Conservation (phyloP, 1,139 yeast genomes). For the Saccharomyces hybrid region DNA sequence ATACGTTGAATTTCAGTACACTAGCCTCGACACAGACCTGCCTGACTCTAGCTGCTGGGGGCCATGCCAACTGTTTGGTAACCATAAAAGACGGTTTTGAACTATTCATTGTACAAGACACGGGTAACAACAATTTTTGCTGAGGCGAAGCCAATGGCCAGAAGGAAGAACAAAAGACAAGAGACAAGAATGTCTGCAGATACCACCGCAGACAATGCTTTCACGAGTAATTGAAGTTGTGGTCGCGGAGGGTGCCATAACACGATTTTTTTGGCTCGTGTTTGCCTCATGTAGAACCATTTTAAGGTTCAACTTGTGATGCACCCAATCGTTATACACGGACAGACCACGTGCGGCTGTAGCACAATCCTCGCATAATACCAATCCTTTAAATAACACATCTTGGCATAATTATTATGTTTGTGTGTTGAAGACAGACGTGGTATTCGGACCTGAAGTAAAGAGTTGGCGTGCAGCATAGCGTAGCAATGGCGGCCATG, state of each 20-base stretch:
- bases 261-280: not conserved
- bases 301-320: not conserved
- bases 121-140: not conserved
- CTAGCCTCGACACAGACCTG: not conserved
- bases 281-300: not conserved
- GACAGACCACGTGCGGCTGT: not conserved
- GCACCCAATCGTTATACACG: not conserved
- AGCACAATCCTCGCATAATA: not conserved
- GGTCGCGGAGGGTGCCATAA: not conserved
- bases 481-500: not conserved
- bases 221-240: not conserved
- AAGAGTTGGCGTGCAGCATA: not conserved
- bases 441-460: not conserved
- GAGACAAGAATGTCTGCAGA: not conserved
- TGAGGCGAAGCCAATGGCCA: not conserved
- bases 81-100: not conserved
- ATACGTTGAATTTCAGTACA: not conserved
- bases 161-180: not conserved
- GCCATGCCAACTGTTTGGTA: not conserved
- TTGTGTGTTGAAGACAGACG: not conserved
- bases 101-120: not conserved
- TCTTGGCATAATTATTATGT: not conserved
- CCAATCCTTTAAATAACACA: not conserved
- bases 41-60: not conserved
- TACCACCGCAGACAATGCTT: not conserved